These are phyloP conservation scores for Neodidymelliopsis sp. DNA, from an alignment of 2,329 filamentous ascomycete species.

Conservation along the genomic window DNA sequence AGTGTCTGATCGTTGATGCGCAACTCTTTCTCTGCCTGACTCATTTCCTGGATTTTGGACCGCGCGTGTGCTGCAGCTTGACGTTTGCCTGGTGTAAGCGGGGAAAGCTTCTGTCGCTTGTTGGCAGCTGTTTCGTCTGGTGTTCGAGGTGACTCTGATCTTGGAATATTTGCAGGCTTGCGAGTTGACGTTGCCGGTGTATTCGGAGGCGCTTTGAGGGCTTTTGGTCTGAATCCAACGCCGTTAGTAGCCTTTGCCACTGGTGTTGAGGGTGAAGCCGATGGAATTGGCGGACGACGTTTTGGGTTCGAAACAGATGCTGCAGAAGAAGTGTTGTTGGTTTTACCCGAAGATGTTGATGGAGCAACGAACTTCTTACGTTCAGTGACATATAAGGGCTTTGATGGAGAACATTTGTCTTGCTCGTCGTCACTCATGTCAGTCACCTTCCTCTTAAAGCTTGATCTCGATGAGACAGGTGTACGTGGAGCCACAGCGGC, in stretches of 20 bases:
- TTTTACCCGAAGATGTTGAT: neutral
- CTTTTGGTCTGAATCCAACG: constrained; percentile 12
- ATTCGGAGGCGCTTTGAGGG: neutral
- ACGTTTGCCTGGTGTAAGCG: neutral
- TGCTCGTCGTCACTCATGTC: constrained; percentile 10
- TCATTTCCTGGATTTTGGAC: neutral
- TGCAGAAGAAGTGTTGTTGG: neutral
- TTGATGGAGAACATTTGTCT: neutral
- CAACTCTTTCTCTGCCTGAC: neutral
- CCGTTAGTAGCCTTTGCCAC: constrained; percentile 10
- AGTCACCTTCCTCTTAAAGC: constrained; percentile 5
- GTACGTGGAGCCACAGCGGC: constrained; percentile 6
- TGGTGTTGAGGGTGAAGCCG: neutral
- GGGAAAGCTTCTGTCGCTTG: neutral
- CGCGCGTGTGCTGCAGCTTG: neutral
- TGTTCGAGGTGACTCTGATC: neutral
- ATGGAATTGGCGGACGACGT: neutral
- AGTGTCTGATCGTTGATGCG: neutral
- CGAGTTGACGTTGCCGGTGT: neutral
- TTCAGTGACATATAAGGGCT: neutral
- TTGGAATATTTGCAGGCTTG: neutral
- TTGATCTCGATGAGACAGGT: neutral
- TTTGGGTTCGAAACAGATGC: neutral
- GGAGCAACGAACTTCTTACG: neutral
- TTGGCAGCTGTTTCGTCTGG: neutral